These are phyloP conservation scores for Phytophthora capsici DNA, from an alignment of 352 stramenopile genomes.

Conservation along the genomic window DNA sequence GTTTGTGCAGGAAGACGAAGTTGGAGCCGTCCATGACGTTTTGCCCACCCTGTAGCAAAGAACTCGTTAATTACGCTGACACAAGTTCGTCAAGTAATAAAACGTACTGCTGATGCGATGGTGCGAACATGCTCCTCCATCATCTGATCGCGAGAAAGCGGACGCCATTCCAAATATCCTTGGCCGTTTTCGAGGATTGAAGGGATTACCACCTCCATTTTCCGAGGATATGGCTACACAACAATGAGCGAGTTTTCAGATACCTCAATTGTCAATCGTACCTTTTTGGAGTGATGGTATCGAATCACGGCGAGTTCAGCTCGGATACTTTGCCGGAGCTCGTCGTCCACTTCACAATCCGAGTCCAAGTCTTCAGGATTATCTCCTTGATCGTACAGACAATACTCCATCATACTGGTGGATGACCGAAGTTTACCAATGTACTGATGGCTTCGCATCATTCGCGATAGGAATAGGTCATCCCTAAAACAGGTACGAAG, in stretches of 20 bases:
- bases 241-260: neutral
- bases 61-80: neutral
- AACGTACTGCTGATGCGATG: conserved; percentile 66
- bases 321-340: conserved; percentile 76
- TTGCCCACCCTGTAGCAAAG: conserved; percentile 58
- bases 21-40: conserved; percentile 83
- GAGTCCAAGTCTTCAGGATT: conserved; percentile 88
- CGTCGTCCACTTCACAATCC: conserved; percentile 81
- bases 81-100: no score
- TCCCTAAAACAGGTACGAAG: conserved; percentile 63
- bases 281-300: conserved; percentile 80
- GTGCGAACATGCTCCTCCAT: conserved; percentile 78
- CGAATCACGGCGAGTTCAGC: conserved; percentile 76
- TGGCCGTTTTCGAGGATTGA: conserved; percentile 66
- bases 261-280: conserved; percentile 8
- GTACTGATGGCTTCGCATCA: conserved; percentile 87
- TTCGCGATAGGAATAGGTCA: conserved; percentile 79
- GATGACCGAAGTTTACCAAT: conserved; percentile 87
- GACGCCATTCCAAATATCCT: conserved; percentile 75
- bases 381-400: conserved; percentile 84
- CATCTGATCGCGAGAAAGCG: conserved; percentile 76
- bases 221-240: conserved; percentile 63
- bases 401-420: conserved; percentile 86
- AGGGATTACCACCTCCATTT: conserved; percentile 88
- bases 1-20: conserved; percentile 86